A percentile compares a stretch with the other conserved stretches of the same genome.
These are phyloP conservation scores for Trametes villosa DNA, from an alignment of 768 basidiomycete genomes.

Conservation along the genomic window DNA sequence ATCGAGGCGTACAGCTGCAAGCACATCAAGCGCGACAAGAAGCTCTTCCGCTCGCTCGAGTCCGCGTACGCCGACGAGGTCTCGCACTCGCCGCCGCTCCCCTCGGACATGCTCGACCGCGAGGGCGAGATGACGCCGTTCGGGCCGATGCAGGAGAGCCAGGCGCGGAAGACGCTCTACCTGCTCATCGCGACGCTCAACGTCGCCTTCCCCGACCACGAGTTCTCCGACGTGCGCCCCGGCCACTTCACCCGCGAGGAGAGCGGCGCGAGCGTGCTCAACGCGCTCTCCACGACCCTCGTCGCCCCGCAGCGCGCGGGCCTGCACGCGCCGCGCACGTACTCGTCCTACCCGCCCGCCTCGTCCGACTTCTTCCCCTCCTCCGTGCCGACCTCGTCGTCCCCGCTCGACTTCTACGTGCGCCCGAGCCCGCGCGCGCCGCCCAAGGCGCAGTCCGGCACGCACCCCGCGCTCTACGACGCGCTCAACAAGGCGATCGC, in stretches of 20 bases:
- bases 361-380: slow-evolving; percentile 75
- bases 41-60: slow-evolving; percentile 92
- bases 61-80: slow-evolving; percentile 81
- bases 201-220: slow-evolving; percentile 96
- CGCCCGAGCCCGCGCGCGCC: slow-evolving; percentile 66
- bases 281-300: slow-evolving; percentile 83
- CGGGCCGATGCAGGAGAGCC: slow-evolving; percentile 85
- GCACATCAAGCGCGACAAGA: slow-evolving; percentile 96
- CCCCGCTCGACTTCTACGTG: slow-evolving; percentile 61
- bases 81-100: slow-evolving; percentile 82
- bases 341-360: slow-evolving; percentile 84
- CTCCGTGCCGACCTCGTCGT: slow-evolving; percentile 72
- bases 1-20: slow-evolving; percentile 99
- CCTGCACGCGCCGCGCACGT: slow-evolving; percentile 72
- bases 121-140: slow-evolving; percentile 86
- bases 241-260: slow-evolving; percentile 87
- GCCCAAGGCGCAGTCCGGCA: slow-evolving; percentile 76
- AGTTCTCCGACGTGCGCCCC: slow-evolving; percentile 91
- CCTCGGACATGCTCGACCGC: slow-evolving; percentile 73
- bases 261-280: slow-evolving; percentile 75
- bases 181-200: slow-evolving; percentile 96
- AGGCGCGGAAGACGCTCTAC: slow-evolving; percentile 90
- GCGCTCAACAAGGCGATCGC: slow-evolving; percentile 90
- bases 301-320: slow-evolving; percentile 72
- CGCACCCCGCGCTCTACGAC: slow-evolving; percentile 87